Conservation (phyloP, 768 basidiomycete species). For the Kwoniella sp. region DNA sequence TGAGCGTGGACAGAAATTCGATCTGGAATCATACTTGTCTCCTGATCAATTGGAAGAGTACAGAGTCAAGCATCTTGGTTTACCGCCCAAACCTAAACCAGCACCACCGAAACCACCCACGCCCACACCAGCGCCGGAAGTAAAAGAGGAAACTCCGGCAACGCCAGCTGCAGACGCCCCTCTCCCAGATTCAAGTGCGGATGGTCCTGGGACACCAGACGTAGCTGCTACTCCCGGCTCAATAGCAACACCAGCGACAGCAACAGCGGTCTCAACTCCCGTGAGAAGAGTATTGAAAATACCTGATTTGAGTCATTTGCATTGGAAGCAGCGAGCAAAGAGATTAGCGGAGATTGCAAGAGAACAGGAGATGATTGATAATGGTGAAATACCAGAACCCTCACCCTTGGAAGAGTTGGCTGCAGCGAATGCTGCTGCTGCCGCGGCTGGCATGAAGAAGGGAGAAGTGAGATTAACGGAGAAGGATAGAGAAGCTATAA, state of each 20-base stretch:
- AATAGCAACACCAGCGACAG: not conserved
- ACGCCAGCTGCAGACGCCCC: not conserved
- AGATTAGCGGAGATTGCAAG: constrained; percentile 20
- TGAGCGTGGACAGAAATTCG: constrained; percentile 32
- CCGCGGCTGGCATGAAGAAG: constrained; percentile 15
- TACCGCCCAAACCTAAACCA: constrained; percentile 10
- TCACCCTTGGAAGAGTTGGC: constrained; percentile 8
- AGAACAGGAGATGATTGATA: constrained; percentile 17
- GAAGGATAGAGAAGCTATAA: constrained; percentile 36
- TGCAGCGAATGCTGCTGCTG: not conserved
- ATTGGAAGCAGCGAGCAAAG: constrained; percentile 33
- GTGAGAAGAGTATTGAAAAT: constrained; percentile 11
- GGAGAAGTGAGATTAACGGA: constrained; percentile 19
- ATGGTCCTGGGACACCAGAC: not conserved
- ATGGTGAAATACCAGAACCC: constrained; percentile 20
- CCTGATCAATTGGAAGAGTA: constrained; percentile 32
- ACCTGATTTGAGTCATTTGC: constrained; percentile 26
- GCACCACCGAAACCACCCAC: not conserved
- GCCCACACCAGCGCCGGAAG: not conserved
- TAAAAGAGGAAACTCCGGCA: not conserved
- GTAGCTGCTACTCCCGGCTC: constrained; percentile 1
- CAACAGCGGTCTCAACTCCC: constrained; percentile 6
- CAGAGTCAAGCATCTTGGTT: constrained; percentile 12
- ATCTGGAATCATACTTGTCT: constrained; percentile 41
- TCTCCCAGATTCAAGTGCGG: no score